Evolutionary conservation across 139 green algal species (phyloP).

Genomic region (Chlamydomonas incerta): DNA sequence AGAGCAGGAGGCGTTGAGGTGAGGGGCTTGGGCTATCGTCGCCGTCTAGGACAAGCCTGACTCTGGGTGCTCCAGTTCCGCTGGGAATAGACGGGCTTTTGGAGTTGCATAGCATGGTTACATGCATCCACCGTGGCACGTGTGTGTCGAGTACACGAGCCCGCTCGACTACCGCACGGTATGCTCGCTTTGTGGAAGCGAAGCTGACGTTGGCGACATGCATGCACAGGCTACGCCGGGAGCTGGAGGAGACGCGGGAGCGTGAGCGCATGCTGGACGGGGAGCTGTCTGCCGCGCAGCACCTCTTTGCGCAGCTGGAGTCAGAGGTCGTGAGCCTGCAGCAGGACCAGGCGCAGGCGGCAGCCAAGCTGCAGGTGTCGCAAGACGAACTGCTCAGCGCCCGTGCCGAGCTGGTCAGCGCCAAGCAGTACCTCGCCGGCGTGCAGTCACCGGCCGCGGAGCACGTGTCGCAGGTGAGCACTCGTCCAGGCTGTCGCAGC

Average conservation of each 20-base stretch:
- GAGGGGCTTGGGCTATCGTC: background rate
- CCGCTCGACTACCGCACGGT: no score
- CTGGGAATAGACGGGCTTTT: no score
- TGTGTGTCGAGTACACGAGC: no score
- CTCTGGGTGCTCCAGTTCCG: no score
- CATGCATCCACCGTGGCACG: no score
- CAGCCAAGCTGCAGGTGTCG: conserved; percentile 28
- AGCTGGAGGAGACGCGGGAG: background rate
- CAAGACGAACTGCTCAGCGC: conserved; percentile 18
- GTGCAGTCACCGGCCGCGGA: background rate
- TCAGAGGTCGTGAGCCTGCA: conserved; percentile 34
- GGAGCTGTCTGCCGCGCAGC: conserved; percentile 18
- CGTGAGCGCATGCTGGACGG: conserved; percentile 11
- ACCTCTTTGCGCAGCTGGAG: conserved; percentile 36
- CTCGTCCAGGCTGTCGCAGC: no score
- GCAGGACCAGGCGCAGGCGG: conserved; percentile 33
- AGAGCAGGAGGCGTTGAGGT: conserved; percentile 5
- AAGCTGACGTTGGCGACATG: no score
- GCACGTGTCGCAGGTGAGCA: conserved; percentile 1
- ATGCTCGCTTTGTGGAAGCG: no score
- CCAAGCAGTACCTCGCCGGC: background rate
- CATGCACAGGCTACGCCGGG: background rate
- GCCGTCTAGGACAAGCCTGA: no score
- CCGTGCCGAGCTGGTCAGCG: background rate
- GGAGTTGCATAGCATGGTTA: no score